These are phyloP conservation scores for Dioszegia crocea DNA, from an alignment of 768 basidiomycete species.

Conservation along the genomic window DNA sequence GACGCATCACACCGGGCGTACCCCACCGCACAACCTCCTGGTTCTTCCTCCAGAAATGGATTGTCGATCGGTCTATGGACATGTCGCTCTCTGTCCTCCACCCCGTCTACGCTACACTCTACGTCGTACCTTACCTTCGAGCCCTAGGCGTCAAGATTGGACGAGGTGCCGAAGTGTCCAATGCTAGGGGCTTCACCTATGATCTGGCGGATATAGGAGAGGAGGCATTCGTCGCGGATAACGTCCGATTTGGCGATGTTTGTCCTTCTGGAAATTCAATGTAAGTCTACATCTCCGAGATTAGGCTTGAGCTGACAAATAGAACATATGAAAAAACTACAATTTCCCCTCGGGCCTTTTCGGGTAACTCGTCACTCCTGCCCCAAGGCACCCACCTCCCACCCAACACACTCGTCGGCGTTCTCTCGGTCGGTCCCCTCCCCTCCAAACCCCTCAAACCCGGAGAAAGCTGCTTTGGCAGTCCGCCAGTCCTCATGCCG, in stretches of 20 bases:
- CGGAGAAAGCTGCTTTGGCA: slow-evolving; percentile 2
- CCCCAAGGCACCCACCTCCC: slow-evolving; percentile 1
- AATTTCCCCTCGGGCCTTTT: too few species aligned
- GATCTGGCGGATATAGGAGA: background rate
- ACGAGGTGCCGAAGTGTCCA: background rate
- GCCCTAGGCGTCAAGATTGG: background rate
- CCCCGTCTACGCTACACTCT: background rate
- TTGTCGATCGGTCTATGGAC: slow-evolving; percentile 4
- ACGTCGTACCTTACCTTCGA: background rate
- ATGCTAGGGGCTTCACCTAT: background rate
- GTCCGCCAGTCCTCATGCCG: slow-evolving; percentile 4
- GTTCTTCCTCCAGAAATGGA: background rate
- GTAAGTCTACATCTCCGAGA: too few species aligned
- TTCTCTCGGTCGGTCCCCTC: background rate
- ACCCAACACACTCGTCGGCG: slow-evolving; percentile 4
- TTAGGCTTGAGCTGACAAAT: too few species aligned
- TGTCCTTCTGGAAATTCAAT: background rate
- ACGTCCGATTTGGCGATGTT: background rate
- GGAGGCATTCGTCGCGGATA: slow-evolving; percentile 3
- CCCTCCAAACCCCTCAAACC: background rate
- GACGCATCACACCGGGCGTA: background rate
- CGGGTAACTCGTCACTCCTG: background rate
- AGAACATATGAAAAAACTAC: too few species aligned
- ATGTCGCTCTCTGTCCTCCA: slow-evolving; percentile 2
- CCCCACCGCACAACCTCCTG: background rate